phyloP scores from a whole-genome alignment of 2,329 filamentous ascomycete species.

The Macrophomina tecta region DNA sequence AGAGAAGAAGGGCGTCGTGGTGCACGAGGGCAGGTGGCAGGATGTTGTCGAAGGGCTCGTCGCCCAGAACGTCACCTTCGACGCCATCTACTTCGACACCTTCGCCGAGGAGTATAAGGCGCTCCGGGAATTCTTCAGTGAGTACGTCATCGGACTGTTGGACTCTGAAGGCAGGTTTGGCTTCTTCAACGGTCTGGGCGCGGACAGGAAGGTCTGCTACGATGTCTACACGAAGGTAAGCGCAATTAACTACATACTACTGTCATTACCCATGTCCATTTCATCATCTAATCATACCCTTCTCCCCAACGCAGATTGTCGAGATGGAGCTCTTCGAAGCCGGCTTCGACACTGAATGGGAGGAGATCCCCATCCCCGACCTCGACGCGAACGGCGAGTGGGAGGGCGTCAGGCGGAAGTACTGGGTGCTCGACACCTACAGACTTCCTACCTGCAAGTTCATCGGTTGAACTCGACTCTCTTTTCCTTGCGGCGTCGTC shows the following conservation, averaged over 20 bases:
- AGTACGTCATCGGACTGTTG: conserved; percentile 81
- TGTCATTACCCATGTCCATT: conserved; percentile 14
- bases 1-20: conserved; percentile 54
- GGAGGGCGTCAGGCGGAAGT: conserved; percentile 85
- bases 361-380: conserved; percentile 74
- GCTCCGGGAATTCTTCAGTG: conserved; percentile 84
- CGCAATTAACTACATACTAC: conserved; percentile 3
- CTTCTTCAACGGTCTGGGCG: conserved; percentile 79
- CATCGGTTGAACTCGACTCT: conserved; percentile 59
- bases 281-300: conserved; percentile 11
- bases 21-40: conserved; percentile 58
- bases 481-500: not conserved
- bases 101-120: conserved; percentile 93
- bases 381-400: conserved; percentile 77
- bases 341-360: conserved; percentile 88
- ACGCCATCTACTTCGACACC: conserved; percentile 88
- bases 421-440: conserved; percentile 86
- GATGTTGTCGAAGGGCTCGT: conserved; percentile 54
- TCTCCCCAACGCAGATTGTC: conserved; percentile 57
- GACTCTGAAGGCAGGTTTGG: conserved; percentile 65
- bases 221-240: conserved; percentile 85
- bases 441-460: conserved; percentile 76
- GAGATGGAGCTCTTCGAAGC: conserved; percentile 91
- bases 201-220: conserved; percentile 90
- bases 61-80: conserved; percentile 50